Evolutionary conservation across 2,329 filamentous ascomycete genomes (phyloP).

Genomic region (Talaromyces sp.): DNA sequence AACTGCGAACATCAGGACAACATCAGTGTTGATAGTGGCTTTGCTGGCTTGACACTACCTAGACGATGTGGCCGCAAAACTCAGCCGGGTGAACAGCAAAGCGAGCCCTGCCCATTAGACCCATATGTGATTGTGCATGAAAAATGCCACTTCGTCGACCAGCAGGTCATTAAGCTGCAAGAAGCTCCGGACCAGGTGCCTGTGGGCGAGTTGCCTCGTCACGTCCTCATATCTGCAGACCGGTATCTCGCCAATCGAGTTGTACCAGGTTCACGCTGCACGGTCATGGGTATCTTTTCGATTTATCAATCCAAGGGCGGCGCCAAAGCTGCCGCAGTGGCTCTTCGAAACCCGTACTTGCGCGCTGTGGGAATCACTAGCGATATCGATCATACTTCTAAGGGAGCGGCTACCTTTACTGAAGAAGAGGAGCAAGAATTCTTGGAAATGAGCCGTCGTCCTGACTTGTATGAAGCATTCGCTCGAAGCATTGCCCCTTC

Average conservation of each 20-base stretch:
- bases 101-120: slow-evolving; percentile 81
- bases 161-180: slow-evolving; percentile 96
- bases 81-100: slow-evolving; percentile 61
- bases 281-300: slow-evolving; percentile 94
- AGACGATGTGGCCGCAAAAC: slow-evolving; percentile 69
- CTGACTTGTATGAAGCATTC: slow-evolving; percentile 90
- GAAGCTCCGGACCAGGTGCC: slow-evolving; percentile 97
- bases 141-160: slow-evolving; percentile 90
- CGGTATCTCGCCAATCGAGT: slow-evolving; percentile 93
- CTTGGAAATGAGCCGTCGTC: slow-evolving; percentile 79
- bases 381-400: slow-evolving; percentile 84
- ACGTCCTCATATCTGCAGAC: slow-evolving; percentile 95
- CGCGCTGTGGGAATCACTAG: slow-evolving; percentile 89
- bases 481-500: slow-evolving; percentile 92
- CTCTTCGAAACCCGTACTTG: slow-evolving; percentile 92
- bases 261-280: slow-evolving; percentile 90
- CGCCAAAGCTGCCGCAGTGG: slow-evolving; percentile 81
- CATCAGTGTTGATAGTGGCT: slow-evolving; percentile 76
- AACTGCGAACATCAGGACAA: slow-evolving; percentile 73
- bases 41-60: slow-evolving; percentile 81
- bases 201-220: slow-evolving; percentile 89
- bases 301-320: slow-evolving; percentile 93
- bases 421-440: slow-evolving; percentile 99
- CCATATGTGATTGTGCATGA: slow-evolving; percentile 96
- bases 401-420: slow-evolving; percentile 78